These are phyloP conservation scores for Solanum arcanum DNA, from an alignment of 257 asterid species.

Conservation along the genomic window DNA sequence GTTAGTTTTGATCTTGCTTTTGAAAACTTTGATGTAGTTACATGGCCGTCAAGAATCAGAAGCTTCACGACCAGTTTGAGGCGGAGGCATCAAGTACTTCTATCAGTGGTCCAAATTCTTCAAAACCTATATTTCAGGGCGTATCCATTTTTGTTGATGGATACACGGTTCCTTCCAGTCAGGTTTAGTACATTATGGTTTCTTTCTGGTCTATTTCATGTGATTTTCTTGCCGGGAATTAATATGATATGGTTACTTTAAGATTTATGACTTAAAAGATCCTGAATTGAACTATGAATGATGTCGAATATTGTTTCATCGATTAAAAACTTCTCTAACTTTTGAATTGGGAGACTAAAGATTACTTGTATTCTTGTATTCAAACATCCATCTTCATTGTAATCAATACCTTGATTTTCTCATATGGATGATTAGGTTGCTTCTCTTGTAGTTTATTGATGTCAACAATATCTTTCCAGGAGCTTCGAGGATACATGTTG, in stretches of 20 bases:
- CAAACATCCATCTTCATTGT: not conserved
- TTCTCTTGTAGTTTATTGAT: not conserved
- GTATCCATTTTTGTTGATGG: constrained; percentile 96
- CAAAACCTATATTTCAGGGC: constrained; percentile 53
- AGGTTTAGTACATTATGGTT: constrained; percentile 32
- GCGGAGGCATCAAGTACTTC: constrained; percentile 85
- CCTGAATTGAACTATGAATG: not conserved
- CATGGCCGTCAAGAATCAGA: constrained; percentile 85
- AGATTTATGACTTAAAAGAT: not conserved
- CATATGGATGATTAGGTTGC: not conserved
- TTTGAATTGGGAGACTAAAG: not conserved
- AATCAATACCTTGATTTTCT: not conserved
- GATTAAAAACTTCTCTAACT: not conserved
- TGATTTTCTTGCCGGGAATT: not conserved
- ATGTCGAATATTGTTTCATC: not conserved
- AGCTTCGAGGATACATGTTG: constrained; percentile 78
- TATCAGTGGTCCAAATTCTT: constrained; percentile 30
- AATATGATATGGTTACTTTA: not conserved
- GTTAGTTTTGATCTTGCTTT: not conserved
- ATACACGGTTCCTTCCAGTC: constrained; percentile 89
- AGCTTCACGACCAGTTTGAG: constrained; percentile 71
- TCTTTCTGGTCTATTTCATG: not conserved
- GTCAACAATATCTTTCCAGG: constrained; percentile 26
- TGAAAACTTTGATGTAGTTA: constrained; percentile 45
- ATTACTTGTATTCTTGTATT: not conserved